A percentile compares a stretch with the other conserved stretches of the same genome.
Conservation (phyloP, 2,329 filamentous ascomycete genomes). For the Hymenoscyphus fructigenus region DNA sequence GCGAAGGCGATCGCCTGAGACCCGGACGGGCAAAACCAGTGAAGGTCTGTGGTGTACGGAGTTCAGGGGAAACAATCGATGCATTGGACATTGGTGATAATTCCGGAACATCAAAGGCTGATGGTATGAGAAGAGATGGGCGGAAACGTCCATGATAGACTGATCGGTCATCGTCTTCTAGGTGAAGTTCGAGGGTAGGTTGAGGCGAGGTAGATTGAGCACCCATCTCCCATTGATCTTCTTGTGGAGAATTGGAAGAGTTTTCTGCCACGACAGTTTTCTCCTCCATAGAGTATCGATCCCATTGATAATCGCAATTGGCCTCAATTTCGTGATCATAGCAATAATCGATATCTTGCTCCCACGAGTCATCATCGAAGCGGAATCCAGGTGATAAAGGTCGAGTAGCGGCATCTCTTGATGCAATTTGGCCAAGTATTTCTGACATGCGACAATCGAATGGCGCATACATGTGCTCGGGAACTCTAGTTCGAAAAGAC, state of each 20-base stretch:
- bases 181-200: slow-evolving; percentile 25
- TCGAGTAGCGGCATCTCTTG: not conserved
- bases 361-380: slow-evolving; percentile 50
- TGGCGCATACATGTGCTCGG: slow-evolving; percentile 40
- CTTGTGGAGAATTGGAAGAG: not conserved
- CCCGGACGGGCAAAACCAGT: not conserved
- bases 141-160: slow-evolving; percentile 33
- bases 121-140: slow-evolving; percentile 33
- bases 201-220: slow-evolving; percentile 18
- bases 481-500: slow-evolving; percentile 40
- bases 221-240: slow-evolving; percentile 29
- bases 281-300: slow-evolving; percentile 53
- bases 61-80: slow-evolving; percentile 30
- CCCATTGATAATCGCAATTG: slow-evolving; percentile 66
- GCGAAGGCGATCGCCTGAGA: slow-evolving; percentile 37
- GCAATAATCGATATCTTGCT: slow-evolving; percentile 69
- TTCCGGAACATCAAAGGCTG: slow-evolving; percentile 32
- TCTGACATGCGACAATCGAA: slow-evolving; percentile 22
- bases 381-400: slow-evolving; percentile 24
- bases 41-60: slow-evolving; percentile 30
- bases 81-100: slow-evolving; percentile 34
- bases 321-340: slow-evolving; percentile 69
- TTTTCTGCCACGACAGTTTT: slow-evolving; percentile 13
- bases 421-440: slow-evolving; percentile 16
- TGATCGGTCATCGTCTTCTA: slow-evolving; percentile 28